A percentile compares a stretch with the other conserved stretches of the same genome.
Evolutionary conservation across 768 basidiomycete species (phyloP).

Genomic region (Mycena crocata): DNA sequence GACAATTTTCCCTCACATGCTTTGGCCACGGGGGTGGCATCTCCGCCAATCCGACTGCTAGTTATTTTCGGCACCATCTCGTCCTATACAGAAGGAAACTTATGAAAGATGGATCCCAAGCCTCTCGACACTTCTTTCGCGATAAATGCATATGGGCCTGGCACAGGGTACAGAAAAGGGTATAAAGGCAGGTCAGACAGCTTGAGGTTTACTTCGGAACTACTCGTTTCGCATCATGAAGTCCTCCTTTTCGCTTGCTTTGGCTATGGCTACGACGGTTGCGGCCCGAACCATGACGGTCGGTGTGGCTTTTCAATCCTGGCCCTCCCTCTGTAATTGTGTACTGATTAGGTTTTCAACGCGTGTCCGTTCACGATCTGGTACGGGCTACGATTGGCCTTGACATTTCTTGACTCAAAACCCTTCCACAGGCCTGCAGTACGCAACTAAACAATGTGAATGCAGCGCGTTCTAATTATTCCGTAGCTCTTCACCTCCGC

Average conservation of each 20-base stretch:
- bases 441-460: slow-evolving; percentile 16
- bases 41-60: too few species aligned
- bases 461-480: slow-evolving; percentile 24
- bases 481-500: slow-evolving; percentile 21
- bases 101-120: too few species aligned
- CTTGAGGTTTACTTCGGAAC: not conserved
- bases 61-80: too few species aligned
- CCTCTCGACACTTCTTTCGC: too few species aligned
- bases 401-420: not conserved
- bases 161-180: too few species aligned
- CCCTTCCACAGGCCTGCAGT: slow-evolving; percentile 57
- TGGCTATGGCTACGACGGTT: slow-evolving; percentile 38
- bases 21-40: too few species aligned
- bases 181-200: too few species aligned
- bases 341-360: slow-evolving; percentile 44
- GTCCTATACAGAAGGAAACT: too few species aligned
- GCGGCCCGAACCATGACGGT: slow-evolving; percentile 21
- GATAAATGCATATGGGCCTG: too few species aligned
- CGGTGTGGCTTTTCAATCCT: not conserved
- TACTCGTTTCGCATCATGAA: slow-evolving; percentile 31
- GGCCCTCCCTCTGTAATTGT: not conserved
- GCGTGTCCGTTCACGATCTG: slow-evolving; percentile 62
- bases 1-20: too few species aligned
- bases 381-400: slow-evolving; percentile 40
- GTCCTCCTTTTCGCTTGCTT: slow-evolving; percentile 36